Conservation (phyloP, 2,329 filamentous ascomycete species). For the Penicillium sp. region DNA sequence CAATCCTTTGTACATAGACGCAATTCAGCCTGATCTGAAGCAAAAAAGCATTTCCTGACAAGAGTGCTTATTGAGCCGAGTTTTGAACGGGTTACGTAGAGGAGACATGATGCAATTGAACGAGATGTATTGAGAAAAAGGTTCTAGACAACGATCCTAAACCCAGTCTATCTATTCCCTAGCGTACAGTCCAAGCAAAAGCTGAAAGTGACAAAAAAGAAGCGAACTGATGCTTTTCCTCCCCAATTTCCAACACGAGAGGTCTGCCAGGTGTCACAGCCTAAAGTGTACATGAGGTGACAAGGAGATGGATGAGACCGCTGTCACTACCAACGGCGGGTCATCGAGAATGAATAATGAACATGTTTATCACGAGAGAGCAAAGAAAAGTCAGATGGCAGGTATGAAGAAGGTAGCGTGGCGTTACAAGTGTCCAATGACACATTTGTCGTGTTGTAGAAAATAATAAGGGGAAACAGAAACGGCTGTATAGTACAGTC, state of each 20-base stretch:
- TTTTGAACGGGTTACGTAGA: neutral
- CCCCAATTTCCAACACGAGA: constrained; percentile 6
- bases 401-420: constrained; percentile 13
- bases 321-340: constrained; percentile 9
- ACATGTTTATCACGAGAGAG: constrained; percentile 23
- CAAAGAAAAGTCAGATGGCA: constrained; percentile 2
- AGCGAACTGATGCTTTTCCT: constrained; percentile 24
- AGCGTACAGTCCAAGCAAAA: constrained; percentile 23
- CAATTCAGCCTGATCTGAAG: neutral
- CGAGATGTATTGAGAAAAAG: constrained; percentile 7
- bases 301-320: constrained; percentile 2
- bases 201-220: constrained; percentile 9
- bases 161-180: constrained; percentile 31
- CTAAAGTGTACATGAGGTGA: constrained; percentile 6
- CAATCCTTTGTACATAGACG: constrained; percentile 17
- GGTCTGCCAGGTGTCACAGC: constrained; percentile 1
- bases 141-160: constrained; percentile 15
- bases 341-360: constrained; percentile 17
- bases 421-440: constrained; percentile 14
- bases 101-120: neutral
- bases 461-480: constrained; percentile 10
- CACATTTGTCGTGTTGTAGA: neutral
- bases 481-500: constrained; percentile 8
- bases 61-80: neutral
- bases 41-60: neutral